phyloP scores from a whole-genome alignment of 208 protist genomes.

The Leishmania tropica region DNA sequence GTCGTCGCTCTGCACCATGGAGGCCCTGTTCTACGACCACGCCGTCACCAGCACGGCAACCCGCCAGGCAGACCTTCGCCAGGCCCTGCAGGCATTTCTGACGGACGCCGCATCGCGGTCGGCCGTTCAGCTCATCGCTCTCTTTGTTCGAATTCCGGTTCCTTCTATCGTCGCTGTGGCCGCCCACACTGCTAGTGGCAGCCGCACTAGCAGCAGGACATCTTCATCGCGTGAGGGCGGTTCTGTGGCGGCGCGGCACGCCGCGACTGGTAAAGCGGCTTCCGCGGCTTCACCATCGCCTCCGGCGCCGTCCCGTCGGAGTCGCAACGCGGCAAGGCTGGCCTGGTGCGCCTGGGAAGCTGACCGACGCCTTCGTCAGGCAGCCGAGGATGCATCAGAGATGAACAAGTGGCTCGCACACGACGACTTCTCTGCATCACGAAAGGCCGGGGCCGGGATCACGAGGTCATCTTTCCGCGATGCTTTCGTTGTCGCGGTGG shows the following conservation, averaged over 20 bases:
- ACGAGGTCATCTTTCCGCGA: neutral
- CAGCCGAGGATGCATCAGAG: slow-evolving; percentile 28
- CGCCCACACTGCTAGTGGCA: neutral
- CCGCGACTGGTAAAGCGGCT: neutral
- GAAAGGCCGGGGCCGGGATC: neutral
- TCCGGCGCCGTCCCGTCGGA: neutral
- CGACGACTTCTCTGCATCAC: neutral
- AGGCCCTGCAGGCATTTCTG: slow-evolving; percentile 38
- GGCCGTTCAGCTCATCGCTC: slow-evolving; percentile 29
- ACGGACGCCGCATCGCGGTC: slow-evolving; percentile 17
- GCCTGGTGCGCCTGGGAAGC: slow-evolving; percentile 34
- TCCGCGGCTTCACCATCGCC: neutral
- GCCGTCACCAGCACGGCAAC: slow-evolving; percentile 1
- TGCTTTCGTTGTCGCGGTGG: slow-evolving; percentile 30
- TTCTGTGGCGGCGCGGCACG: neutral
- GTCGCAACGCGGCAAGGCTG: slow-evolving; percentile 15
- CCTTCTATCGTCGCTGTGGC: slow-evolving; percentile 18
- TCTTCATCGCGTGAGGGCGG: neutral
- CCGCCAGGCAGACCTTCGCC: slow-evolving; percentile 27
- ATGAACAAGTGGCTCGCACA: slow-evolving; percentile 27
- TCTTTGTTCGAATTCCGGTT: slow-evolving; percentile 37
- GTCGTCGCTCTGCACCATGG: slow-evolving; percentile 11
- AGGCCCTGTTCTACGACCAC: slow-evolving; percentile 41
- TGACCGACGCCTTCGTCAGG: slow-evolving; percentile 33
- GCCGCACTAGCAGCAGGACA: neutral